Conservation (phyloP, 805 yeast genomes). For the Torulaspora quercuum region DNA sequence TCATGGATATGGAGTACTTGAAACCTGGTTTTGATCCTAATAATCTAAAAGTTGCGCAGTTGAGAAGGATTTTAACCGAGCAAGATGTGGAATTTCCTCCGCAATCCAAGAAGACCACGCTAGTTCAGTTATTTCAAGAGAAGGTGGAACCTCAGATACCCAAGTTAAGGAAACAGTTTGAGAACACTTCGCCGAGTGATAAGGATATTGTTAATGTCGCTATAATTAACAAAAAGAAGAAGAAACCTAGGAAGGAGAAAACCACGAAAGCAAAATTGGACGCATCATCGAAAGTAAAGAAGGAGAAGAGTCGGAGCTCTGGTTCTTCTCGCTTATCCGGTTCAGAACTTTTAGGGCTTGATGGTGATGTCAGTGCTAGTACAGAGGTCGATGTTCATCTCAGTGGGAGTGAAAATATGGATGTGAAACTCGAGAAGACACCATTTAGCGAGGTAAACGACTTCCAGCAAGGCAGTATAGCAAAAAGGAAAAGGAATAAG, state of each 20-base stretch:
- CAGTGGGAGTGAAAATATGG: not conserved
- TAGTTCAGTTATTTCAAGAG: slow-evolving; percentile 57
- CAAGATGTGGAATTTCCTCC: slow-evolving; percentile 61
- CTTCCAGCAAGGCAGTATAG: slow-evolving; percentile 10
- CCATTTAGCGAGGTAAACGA: slow-evolving; percentile 18
- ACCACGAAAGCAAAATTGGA: too few species aligned
- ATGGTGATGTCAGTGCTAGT: too few species aligned
- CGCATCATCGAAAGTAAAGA: too few species aligned
- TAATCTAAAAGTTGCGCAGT: slow-evolving; percentile 60
- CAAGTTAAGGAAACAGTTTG: slow-evolving; percentile 37
- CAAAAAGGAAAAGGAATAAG: slow-evolving; percentile 13
- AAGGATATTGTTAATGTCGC: slow-evolving; percentile 42
- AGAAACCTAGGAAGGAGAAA: slow-evolving; percentile 9
- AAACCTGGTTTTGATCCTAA: slow-evolving; percentile 62
- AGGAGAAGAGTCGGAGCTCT: too few species aligned
- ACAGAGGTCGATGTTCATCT: too few species aligned
- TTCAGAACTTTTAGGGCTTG: too few species aligned
- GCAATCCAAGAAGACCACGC: slow-evolving; percentile 62
- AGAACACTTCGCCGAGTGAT: slow-evolving; percentile 36
- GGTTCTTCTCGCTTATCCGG: too few species aligned
- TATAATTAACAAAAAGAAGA: slow-evolving; percentile 13
- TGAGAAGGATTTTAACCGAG: slow-evolving; percentile 61
- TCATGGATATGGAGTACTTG: slow-evolving; percentile 22
- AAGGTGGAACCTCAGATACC: slow-evolving; percentile 50
- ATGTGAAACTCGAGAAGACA: slow-evolving; percentile 10